Evolutionary conservation across 495 filamentous ascomycete species (phyloP).

Genomic region (Stereocaulon alpinum): DNA sequence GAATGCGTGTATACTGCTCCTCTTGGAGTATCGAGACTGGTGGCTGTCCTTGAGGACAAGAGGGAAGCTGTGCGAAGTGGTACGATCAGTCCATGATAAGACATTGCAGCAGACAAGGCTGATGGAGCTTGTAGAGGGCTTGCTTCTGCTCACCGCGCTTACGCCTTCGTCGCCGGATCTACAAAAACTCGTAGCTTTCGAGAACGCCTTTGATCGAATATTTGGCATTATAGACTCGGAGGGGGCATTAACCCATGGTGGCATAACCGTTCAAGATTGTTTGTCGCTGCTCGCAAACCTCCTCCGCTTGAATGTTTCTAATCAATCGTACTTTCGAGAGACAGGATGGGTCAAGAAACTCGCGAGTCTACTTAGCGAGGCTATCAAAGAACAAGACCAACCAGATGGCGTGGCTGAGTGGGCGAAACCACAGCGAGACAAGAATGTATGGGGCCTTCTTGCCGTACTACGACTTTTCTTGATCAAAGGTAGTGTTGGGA

Average conservation of each 20-base stretch:
- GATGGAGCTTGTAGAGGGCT: conserved; percentile 40
- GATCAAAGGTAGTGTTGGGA: conserved; percentile 65
- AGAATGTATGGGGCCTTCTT: conserved; percentile 84
- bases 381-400: conserved; percentile 44
- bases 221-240: conserved; percentile 74
- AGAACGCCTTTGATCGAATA: conserved; percentile 81
- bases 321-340: conserved; percentile 90
- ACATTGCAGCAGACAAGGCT: neutral
- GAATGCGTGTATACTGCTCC: conserved; percentile 86
- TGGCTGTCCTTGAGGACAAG: conserved; percentile 70
- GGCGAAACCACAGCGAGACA: conserved; percentile 68
- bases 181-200: conserved; percentile 89
- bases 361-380: conserved; percentile 55
- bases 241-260: conserved; percentile 72
- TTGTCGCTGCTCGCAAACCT: conserved; percentile 88
- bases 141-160: conserved; percentile 57
- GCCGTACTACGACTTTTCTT: conserved; percentile 81
- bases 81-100: conserved; percentile 26
- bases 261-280: conserved; percentile 88
- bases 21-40: conserved; percentile 77
- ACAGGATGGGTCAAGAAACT: conserved; percentile 72
- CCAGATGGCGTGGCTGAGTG: conserved; percentile 59
- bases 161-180: conserved; percentile 67
- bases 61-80: conserved; percentile 85
- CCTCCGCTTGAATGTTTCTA: conserved; percentile 77